Evolutionary conservation across 1,284 basidiomycete species (phyloP).

Genomic region (Ceratobasidium sp.): DNA sequence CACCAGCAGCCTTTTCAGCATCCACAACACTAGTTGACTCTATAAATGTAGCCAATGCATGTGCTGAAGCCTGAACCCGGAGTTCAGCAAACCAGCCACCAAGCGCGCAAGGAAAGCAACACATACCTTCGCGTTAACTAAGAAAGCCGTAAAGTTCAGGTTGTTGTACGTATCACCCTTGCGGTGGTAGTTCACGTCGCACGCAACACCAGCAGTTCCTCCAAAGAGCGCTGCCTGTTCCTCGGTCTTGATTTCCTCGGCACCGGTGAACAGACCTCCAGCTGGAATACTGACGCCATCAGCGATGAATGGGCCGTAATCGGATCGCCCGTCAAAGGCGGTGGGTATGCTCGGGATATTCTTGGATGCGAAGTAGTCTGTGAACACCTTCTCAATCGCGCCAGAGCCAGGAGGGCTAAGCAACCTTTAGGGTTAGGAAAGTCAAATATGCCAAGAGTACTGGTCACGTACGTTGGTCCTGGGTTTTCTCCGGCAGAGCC

Average conservation of each 20-base stretch:
- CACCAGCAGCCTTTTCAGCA: conserved; percentile 28
- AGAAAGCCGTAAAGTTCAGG: conserved; percentile 29
- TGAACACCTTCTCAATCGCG: conserved; percentile 38
- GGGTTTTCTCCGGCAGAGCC: conserved; percentile 36
- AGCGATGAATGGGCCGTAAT: conserved; percentile 39
- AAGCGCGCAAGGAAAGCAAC: neutral
- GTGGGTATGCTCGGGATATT: conserved; percentile 33
- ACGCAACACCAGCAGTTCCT: conserved; percentile 28
- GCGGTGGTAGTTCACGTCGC: conserved; percentile 36
- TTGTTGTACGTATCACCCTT: conserved; percentile 40
- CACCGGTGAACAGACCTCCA: conserved; percentile 40
- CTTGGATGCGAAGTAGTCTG: conserved; percentile 32
- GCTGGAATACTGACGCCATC: conserved; percentile 35
- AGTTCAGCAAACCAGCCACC: too few relatives aligned
- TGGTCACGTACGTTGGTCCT: conserved; percentile 15
- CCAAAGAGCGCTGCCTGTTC: conserved; percentile 20
- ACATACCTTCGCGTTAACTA: conserved; percentile 36
- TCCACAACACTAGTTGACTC: conserved; percentile 38
- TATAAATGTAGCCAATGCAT: conserved; percentile 40
- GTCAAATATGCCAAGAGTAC: neutral
- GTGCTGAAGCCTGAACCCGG: conserved; percentile 39
- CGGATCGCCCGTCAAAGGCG: conserved; percentile 31
- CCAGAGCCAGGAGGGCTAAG: conserved; percentile 32
- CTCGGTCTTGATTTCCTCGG: conserved; percentile 39
- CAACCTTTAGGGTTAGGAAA: neutral